These are phyloP conservation scores for Trichophyton mentagrophytes DNA, from an alignment of 2,329 filamentous ascomycete genomes.

Conservation along the genomic window DNA sequence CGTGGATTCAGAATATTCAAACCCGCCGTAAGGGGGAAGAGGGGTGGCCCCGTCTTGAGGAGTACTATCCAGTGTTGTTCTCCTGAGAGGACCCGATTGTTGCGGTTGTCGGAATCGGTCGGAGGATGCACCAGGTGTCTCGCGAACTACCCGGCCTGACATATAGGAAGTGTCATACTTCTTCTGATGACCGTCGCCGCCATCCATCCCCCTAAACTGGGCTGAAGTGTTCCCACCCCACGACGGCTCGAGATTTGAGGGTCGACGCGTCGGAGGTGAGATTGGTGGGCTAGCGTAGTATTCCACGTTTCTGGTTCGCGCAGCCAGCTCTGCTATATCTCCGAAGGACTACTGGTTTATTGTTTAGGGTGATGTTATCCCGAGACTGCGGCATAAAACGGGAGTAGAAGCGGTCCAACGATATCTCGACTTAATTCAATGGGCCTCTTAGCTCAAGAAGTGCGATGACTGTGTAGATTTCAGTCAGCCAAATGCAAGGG, in stretches of 20 bases:
- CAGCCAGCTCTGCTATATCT: neutral
- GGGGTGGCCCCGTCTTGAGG: slow-evolving; percentile 26
- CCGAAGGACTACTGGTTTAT: neutral
- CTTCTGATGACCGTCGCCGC: slow-evolving; percentile 59
- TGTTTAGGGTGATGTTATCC: neutral
- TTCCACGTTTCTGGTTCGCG: slow-evolving; percentile 47
- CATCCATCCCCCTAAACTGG: slow-evolving; percentile 60
- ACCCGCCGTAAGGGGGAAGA: slow-evolving; percentile 33
- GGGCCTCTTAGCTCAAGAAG: neutral
- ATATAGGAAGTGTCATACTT: slow-evolving; percentile 58
- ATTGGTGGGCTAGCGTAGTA: slow-evolving; percentile 49
- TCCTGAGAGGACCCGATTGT: slow-evolving; percentile 22
- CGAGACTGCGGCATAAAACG: neutral
- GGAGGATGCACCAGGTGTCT: slow-evolving; percentile 39
- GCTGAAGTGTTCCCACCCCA: slow-evolving; percentile 42
- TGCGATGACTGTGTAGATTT: too few relatives aligned
- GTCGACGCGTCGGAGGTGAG: slow-evolving; percentile 54
- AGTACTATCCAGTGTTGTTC: slow-evolving; percentile 18
- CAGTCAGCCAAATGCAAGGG: neutral
- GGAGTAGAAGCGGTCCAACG: neutral
- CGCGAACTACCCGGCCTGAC: slow-evolving; percentile 37
- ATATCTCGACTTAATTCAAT: neutral
- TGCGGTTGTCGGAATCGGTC: slow-evolving; percentile 26
- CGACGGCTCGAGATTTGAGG: slow-evolving; percentile 42
- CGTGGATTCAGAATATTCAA: slow-evolving; percentile 45